A percentile compares a stretch with the other conserved stretches of the same genome.
These are phyloP conservation scores for Malus sylvestris DNA, from an alignment of 306 rosid species.

Conservation along the genomic window DNA sequence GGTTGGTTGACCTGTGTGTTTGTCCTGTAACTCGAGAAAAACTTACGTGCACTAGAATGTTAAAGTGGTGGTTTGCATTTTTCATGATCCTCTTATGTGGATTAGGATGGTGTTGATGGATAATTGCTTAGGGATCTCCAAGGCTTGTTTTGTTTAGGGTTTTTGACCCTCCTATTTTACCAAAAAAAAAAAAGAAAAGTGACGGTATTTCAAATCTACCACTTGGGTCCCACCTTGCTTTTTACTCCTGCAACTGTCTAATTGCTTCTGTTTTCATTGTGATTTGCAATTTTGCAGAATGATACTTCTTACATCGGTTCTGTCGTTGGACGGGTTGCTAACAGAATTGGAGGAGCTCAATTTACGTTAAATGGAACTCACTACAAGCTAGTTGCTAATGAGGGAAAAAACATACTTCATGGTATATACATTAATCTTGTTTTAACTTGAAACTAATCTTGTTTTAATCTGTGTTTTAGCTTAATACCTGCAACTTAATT, in stretches of 20 bases:
- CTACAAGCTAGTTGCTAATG: constrained; percentile 65
- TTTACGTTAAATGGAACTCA: constrained; percentile 54
- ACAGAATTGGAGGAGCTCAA: constrained; percentile 76
- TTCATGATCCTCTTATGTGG: too few relatives aligned
- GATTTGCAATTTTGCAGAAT: constrained; percentile 35
- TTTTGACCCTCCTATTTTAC: too few relatives aligned
- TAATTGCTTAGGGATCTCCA: too few relatives aligned
- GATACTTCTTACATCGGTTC: constrained; percentile 63
- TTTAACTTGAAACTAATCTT: background rate
- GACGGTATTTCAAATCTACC: too few relatives aligned
- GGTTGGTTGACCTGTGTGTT: background rate
- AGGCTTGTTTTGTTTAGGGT: too few relatives aligned
- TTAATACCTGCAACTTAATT: background rate
- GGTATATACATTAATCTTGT: constrained; percentile 40
- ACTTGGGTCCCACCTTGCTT: too few relatives aligned
- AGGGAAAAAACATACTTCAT: constrained; percentile 68
- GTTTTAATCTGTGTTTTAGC: background rate
- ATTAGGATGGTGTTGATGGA: too few relatives aligned
- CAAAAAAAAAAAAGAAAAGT: too few relatives aligned
- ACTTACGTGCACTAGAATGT: too few relatives aligned
- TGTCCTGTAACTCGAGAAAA: background rate
- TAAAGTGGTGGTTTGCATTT: too few relatives aligned
- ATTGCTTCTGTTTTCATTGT: too few relatives aligned
- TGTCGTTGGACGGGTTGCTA: constrained; percentile 76
- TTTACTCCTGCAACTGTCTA: too few relatives aligned